Base-by-base conservation (phyloP, 768 basidiomycete species). In the Lyophyllum shimeji region DNA sequence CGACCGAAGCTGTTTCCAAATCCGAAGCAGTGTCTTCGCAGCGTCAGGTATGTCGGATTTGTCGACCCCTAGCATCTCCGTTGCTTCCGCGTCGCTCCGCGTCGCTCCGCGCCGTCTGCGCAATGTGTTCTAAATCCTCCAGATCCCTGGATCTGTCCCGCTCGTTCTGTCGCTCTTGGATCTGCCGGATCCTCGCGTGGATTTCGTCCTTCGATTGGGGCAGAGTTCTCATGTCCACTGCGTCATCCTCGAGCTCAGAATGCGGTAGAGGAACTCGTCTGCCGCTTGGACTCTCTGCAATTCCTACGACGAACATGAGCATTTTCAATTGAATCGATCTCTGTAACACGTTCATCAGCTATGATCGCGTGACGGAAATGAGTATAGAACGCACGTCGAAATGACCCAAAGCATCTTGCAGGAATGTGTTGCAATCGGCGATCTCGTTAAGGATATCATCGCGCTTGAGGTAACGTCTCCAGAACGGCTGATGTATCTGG, bases 381-480 rank as follows among this genome's bases (percentile, higher is more conserved):
- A 3, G 3, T n/a, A 1, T 8, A 7, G 2, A 7, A 52, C 61
- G 40, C 58, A 82, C 82, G 45, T 79, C 74, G 63, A 89, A 87
- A 62, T 86, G 73, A 18, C 69, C 67, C 46, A 87, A 66, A 7
- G 82, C 82, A 55, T 89, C 84, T 11, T 74, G 76, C 18, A 92
- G 75, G 5, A 72, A 74, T 8, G 74, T 71, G 44, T 86, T 81
- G 45, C 85, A 85, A 2, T 56, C 73, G 0, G 67, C 60, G 17
- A 93, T 82, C 34, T 81, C 78, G 8, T 73, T 68, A 23, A 76
- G 64, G 29, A 84, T 84, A 56, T 92, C 89, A 27, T 89, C 86
- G 33, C 87, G 80, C 64, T 84, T 84, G 24, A 93, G 74, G 64
- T 89, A 92, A 7, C 89, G 78, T 68, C 88, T 87, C 61, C 90